Evolutionary conservation across 495 filamentous ascomycete genomes (phyloP).

Genomic region (Penicillium cosmopolitanum): DNA sequence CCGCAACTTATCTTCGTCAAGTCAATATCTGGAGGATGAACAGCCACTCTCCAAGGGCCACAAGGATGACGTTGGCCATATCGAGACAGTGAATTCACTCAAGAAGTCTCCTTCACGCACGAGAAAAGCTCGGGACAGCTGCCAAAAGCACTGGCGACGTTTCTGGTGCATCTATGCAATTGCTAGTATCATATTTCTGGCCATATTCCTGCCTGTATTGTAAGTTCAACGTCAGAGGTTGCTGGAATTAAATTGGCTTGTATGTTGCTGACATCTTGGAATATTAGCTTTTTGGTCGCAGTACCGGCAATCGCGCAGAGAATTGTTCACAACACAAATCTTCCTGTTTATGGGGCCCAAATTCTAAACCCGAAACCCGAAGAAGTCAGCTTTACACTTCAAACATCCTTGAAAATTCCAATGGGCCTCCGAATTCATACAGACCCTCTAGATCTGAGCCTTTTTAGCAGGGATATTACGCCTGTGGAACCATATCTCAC

Average conservation of each 20-base stretch:
- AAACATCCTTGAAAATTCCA: slow-evolving; percentile 40
- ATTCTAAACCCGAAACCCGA: slow-evolving; percentile 39
- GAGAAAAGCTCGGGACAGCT: not conserved
- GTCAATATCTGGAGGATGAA: too few species aligned
- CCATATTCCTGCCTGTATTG: slow-evolving; percentile 47
- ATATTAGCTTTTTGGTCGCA: slow-evolving; percentile 29
- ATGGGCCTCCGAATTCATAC: slow-evolving; percentile 34
- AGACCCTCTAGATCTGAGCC: slow-evolving; percentile 36
- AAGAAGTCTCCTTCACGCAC: not conserved
- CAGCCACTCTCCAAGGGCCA: too few species aligned
- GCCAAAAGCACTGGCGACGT: slow-evolving; percentile 34
- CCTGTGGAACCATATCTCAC: slow-evolving; percentile 38
- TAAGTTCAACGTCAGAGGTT: slow-evolving; percentile 23
- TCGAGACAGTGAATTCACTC: not conserved
- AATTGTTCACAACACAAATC: slow-evolving; percentile 42
- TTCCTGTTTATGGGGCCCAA: slow-evolving; percentile 40
- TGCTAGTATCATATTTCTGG: slow-evolving; percentile 40
- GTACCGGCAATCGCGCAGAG: slow-evolving; percentile 46
- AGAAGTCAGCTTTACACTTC: slow-evolving; percentile 39
- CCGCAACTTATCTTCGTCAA: too few species aligned
- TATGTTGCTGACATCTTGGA: not conserved
- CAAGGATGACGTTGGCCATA: not conserved
- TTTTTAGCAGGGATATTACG: slow-evolving; percentile 40
- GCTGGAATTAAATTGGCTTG: too few species aligned
- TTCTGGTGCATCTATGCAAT: slow-evolving; percentile 50